A percentile compares a stretch with the other conserved stretches of the same genome.
Evolutionary conservation across 2,329 filamentous ascomycete genomes (phyloP).

Genomic region (Alternaria triticimaculans): DNA sequence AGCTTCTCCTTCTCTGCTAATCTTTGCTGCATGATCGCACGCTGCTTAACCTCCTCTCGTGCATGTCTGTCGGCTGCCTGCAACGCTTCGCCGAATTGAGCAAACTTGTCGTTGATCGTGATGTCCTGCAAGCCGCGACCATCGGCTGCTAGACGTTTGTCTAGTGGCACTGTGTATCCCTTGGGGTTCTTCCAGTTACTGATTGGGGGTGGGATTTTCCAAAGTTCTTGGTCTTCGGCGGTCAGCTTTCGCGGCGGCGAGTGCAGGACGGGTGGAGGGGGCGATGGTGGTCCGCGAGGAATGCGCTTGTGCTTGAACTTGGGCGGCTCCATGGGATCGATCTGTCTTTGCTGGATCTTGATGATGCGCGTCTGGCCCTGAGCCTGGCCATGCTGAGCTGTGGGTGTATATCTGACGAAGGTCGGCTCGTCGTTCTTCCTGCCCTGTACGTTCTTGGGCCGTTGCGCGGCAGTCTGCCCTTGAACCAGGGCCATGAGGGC

Average conservation of each 20-base stretch:
- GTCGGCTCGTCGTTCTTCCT: slow-evolving; percentile 84
- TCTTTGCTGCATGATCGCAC: slow-evolving; percentile 92
- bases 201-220: slow-evolving; percentile 88
- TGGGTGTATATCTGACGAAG: slow-evolving; percentile 93
- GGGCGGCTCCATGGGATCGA: slow-evolving; percentile 94
- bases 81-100: slow-evolving; percentile 90
- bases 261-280: slow-evolving; percentile 92
- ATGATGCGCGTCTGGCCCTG: slow-evolving; percentile 92
- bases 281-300: slow-evolving; percentile 86
- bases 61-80: slow-evolving; percentile 95
- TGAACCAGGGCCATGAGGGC: slow-evolving; percentile 82
- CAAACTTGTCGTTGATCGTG: slow-evolving; percentile 98
- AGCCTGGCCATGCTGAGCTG: slow-evolving; percentile 92
- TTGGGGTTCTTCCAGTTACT: slow-evolving; percentile 99
- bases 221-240: slow-evolving; percentile 95
- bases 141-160: slow-evolving; percentile 94
- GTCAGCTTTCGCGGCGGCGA: slow-evolving; percentile 94
- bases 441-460: slow-evolving; percentile 91
- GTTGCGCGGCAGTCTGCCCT: slow-evolving; percentile 88
- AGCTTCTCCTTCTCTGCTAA: slow-evolving; percentile 95
- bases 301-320: slow-evolving; percentile 99
- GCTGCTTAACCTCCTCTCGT: slow-evolving; percentile 91
- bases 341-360: slow-evolving; percentile 95
- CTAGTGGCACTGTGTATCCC: slow-evolving; percentile 93
- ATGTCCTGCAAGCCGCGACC: slow-evolving; percentile 91